Percentiles rank a stretch among this genome's conserved stretches.
These are phyloP conservation scores for Schizophyllum commune DNA, from an alignment of 1,284 basidiomycete genomes.

Conservation along the genomic window DNA sequence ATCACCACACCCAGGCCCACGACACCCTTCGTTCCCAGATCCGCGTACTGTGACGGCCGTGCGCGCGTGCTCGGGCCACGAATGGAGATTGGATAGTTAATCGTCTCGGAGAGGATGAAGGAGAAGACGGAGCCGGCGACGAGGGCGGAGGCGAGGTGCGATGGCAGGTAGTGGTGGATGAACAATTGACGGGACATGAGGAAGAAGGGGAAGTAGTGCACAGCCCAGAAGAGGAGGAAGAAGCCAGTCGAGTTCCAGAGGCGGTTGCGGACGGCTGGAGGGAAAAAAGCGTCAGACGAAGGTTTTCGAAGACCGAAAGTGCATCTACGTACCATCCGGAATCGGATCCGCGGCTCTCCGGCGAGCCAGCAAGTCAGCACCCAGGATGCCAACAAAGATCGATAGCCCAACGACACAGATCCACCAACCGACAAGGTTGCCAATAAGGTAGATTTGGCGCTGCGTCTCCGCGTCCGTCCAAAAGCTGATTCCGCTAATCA, in stretches of 20 bases:
- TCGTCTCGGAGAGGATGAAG: constrained; percentile 86
- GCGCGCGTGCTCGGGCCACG: constrained; percentile 53
- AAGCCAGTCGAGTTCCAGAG: constrained; percentile 94
- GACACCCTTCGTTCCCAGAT: constrained; percentile 66
- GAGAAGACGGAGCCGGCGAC: constrained; percentile 89
- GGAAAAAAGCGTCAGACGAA: constrained; percentile 4
- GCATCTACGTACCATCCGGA: no score
- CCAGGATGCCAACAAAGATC: constrained; percentile 84
- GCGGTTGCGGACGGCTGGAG: constrained; percentile 77
- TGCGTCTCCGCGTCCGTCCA: constrained; percentile 86
- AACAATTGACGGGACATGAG: constrained; percentile 96
- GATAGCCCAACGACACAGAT: constrained; percentile 78
- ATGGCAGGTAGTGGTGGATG: constrained; percentile 97
- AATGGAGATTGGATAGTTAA: constrained; percentile 88
- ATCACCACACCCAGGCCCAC: constrained; percentile 40
- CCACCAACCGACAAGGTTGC: constrained; percentile 96
- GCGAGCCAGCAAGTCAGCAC: constrained; percentile 84
- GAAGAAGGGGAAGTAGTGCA: constrained; percentile 98
- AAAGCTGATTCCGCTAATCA: constrained; percentile 93
- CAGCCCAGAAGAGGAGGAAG: constrained; percentile 91
- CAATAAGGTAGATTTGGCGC: constrained; percentile 95
- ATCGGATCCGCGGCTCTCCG: constrained; percentile 83
- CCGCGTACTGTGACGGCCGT: constrained; percentile 59
- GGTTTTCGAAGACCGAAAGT: no score
- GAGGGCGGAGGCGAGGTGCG: constrained; percentile 86